Percentiles rank a stretch among this genome's conserved stretches.
Conservation (phyloP, 495 filamentous ascomycete genomes). For the Podospora pseudocomata region DNA sequence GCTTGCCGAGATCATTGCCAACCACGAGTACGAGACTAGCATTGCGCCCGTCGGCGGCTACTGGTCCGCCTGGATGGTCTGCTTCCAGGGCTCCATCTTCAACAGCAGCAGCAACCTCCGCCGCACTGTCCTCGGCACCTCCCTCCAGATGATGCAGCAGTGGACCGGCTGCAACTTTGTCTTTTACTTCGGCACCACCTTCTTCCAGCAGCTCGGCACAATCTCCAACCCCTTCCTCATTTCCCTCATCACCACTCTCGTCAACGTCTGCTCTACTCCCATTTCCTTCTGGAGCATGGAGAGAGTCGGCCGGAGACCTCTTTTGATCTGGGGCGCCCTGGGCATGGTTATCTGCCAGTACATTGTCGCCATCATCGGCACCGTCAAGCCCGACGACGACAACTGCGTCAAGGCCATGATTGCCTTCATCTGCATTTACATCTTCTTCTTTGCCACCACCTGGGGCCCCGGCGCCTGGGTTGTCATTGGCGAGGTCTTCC, state of each 20-base stretch:
- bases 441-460: conserved; percentile 74
- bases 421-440: conserved; percentile 78
- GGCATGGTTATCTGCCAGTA: conserved; percentile 82
- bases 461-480: conserved; percentile 82
- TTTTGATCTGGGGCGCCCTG: conserved; percentile 70
- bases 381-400: conserved; percentile 49
- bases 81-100: conserved; percentile 55
- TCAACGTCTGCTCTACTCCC: conserved; percentile 79
- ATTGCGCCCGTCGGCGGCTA: conserved; percentile 61
- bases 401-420: conserved; percentile 60
- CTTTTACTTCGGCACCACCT: conserved; percentile 82
- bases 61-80: conserved; percentile 62
- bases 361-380: conserved; percentile 73
- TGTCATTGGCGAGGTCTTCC: conserved; percentile 82
- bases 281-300: conserved; percentile 80
- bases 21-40: conserved; percentile 70
- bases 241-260: conserved; percentile 71
- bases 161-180: conserved; percentile 73
- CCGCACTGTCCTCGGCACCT: conserved; percentile 68
- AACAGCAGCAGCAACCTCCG: conserved; percentile 56
- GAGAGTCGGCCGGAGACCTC: conserved; percentile 67
- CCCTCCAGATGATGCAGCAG: conserved; percentile 73
- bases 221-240: conserved; percentile 76
- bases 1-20: conserved; percentile 74
- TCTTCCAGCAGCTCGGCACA: conserved; percentile 69